Base-by-base conservation (phyloP, 1,284 basidiomycete species). In the Grifola frondosa region DNA sequence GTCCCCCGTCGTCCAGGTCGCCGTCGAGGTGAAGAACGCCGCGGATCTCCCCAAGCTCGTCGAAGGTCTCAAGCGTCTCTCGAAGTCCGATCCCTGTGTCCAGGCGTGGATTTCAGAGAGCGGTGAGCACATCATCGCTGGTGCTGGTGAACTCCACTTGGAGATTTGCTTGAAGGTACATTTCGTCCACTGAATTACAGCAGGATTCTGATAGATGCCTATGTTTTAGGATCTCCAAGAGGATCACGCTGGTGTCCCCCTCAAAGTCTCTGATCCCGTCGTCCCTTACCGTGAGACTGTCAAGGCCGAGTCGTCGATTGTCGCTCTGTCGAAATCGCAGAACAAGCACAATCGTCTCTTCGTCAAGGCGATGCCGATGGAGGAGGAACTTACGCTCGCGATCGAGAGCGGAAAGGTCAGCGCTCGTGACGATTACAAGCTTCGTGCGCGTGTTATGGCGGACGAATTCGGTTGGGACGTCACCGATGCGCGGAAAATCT, bases 321-420 rank as follows among this genome's bases (percentile, higher is more conserved):
- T 91, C 54, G 97, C 97, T 30, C 80, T 99, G 43, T 98, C 97
- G 57, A 99, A 99, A 74, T 99, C 97, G 39, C 97, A 98, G 77
- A 99, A 99, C 83, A 99, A 99, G 84, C 97, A 99, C 86, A 99
- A 99, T 71, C 91, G 97, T 79, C 80, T 99, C 52, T 99, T 88
- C 70, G 83, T 88, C 56, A 94, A 93, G 79, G 96, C 97, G 33
- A 59, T 85, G 74, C 97, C 97, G 38, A 69, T 99, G 51, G 92
- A 91, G 28, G 97, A 99, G n/a, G 94, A 97, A 69, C 83, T 99
- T 49, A 86, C 92, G 56, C 81, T 82, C 63, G 95, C 92, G 54
- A 98, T 99, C 62, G 96, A 99, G 72, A 63, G 60, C 51, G 96
- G 96, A 64, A 84, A 81, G 65, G 71, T 99, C 66, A 90, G 64